A percentile compares a stretch with the other conserved stretches of the same genome.
Evolutionary conservation across 192 early-diverging fungal genomes (phyloP).

Genomic region (Kappamyces sp.): DNA sequence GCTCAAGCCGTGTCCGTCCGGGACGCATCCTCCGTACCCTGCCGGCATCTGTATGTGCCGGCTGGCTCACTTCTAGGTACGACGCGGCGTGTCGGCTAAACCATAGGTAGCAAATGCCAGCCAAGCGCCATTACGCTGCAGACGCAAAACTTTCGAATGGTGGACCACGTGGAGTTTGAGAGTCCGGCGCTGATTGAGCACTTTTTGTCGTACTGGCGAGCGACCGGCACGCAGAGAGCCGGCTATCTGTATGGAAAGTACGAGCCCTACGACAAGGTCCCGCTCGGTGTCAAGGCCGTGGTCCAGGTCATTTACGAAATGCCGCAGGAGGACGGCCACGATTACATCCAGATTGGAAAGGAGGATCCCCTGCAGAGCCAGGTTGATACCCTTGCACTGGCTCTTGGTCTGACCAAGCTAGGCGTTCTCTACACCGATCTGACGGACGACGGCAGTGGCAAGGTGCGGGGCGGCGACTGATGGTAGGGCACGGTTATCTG

Average conservation of each 20-base stretch:
- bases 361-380: conserved; percentile 26
- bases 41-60: conserved; percentile 93
- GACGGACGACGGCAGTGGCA: conserved; percentile 67
- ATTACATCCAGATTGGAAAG: conserved; percentile 55
- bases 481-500: conserved; percentile 76
- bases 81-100: too few species aligned
- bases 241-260: conserved; percentile 93
- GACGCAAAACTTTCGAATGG: conserved; percentile 79
- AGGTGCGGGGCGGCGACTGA: too few species aligned
- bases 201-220: conserved; percentile 82
- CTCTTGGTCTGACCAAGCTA: conserved; percentile 46
- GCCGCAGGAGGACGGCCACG: conserved; percentile 70
- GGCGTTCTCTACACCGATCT: conserved; percentile 96
- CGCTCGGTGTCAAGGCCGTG: conserved; percentile 92
- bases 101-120: conserved; percentile 97
- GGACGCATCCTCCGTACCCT: conserved; percentile 84
- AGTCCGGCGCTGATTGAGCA: conserved; percentile 67
- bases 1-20: conserved; percentile 64
- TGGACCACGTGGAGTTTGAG: conserved; percentile 96
- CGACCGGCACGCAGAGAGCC: conserved; percentile 80
- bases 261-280: conserved; percentile 83
- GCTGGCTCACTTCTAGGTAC: too few species aligned
- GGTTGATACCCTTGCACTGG: conserved; percentile 32
- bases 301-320: conserved; percentile 94
- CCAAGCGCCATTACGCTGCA: conserved; percentile 87